Base-by-base conservation (phyloP, 495 filamentous ascomycete species). In the Apiosordaria backusii region DNA sequence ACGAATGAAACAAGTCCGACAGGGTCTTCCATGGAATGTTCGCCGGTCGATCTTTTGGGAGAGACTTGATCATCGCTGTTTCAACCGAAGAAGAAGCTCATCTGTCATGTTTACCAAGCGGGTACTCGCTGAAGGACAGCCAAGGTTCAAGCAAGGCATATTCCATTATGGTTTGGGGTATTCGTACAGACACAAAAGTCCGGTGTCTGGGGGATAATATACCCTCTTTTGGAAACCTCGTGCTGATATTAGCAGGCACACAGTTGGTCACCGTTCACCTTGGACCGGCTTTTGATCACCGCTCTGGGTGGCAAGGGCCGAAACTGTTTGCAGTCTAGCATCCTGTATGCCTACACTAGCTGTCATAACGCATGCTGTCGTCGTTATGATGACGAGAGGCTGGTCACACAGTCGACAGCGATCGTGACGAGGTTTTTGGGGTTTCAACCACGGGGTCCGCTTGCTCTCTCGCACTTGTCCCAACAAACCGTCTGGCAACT, bases 61-160 rank as follows among this genome's bases (percentile, higher is more conserved):
- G 13, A 45, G 55, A 29, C 59, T 52, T 66, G 64, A 66, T 66
- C 64, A 60, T 59, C 64, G 18, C 23, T 50, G 65, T 62, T 67
- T 62, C 55, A 58, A 57, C 65, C 45, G 52, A 53, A 63, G 58
- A 63, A 52, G 40, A 63, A 63, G 63, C 53, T n/a, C 22, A 63
- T 67, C 53, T 35, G 64, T 66, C 57, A 66, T 50, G 13, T 45
- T 45, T n/a, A 7, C 35, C 10, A 45, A 45, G 35, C 35, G 35
- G 9, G n/a, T n/a, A n/a, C n/a, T n/a, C n/a, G n/a, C n/a, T 27
- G 3, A 24, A 25, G 24, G 54, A 61, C 9, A 45, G 10, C 10
- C 35, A 45, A 45, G 13, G 35, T 13, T 45, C 10, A 13, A 29
- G 5, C 13, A 45, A 45, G 35, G 35, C 35, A 45, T 45, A 13